Base-by-base conservation (phyloP, 2,329 filamentous ascomycete genomes). In the Microdochium paspali region DNA sequence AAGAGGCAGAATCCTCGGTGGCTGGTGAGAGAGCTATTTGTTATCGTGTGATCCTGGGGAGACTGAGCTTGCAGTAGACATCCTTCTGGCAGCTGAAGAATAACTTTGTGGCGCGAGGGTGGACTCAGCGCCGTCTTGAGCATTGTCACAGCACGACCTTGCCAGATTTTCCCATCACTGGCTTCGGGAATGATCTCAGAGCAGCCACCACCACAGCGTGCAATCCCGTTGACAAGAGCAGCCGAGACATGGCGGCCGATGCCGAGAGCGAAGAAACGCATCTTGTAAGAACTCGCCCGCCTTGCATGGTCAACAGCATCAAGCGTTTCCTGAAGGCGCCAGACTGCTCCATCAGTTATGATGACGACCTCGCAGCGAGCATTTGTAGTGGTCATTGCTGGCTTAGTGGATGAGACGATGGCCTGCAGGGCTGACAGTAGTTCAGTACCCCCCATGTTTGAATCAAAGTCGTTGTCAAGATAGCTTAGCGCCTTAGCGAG, bases 161-260 rank as follows among this genome's bases (percentile, higher is more conserved):
- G 52, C 50, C 50, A 55, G 31, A 18, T n/a, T 15, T 48, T 46
- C 3, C 44, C 49, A 31, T 30, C 20, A 15, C 44, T 44, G 10
- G 48, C 49, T 25, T 32, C 30, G 15, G 47, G 32, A n/a, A 53
- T 49, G 48, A 63, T 53, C 40, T 64, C 61, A 3, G 70, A 66
- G 48, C 76, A 79, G 1, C 79, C 79, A 46, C 77, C 74, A 0
- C 79, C 80, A 12, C 73, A 71, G 45, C 71, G 68, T 18, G 79
- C 78, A 48, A 82, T 67, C 1, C 79, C 79, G 54, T 82, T 74
- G 10, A 82, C 71, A 2, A 83, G 62, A 2, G 76, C 68, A 54
- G 77, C 72, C 1, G 77, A 81, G 9, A 75, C 76, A 4, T 63
- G 65, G 24, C 64, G 54, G 0, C 79, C 79, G 45, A 83, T 76